phyloP scores from a whole-genome alignment of 129 eudicot species.

The Solidago caesia region DNA sequence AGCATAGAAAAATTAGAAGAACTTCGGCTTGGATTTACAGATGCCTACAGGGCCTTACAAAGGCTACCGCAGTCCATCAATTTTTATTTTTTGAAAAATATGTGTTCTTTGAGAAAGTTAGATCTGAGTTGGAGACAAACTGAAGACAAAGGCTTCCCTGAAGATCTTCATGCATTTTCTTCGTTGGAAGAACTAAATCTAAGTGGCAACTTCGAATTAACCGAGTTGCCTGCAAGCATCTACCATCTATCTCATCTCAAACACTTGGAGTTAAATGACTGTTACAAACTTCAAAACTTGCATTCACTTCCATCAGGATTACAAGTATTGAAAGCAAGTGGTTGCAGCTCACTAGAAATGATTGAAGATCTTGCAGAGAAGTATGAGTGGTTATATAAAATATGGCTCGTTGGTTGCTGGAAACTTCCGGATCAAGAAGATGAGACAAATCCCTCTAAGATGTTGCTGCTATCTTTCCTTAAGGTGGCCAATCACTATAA shows the following conservation, averaged over 20 bases:
- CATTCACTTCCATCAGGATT: conserved; percentile 2
- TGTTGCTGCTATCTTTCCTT: neutral
- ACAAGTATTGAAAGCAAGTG: neutral
- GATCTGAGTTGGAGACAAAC: neutral
- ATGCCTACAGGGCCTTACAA: neutral
- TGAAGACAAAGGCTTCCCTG: neutral
- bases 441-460: neutral
- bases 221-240: conserved; percentile 5
- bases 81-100: neutral
- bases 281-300: neutral
- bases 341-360: neutral
- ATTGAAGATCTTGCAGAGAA: conserved; percentile 9
- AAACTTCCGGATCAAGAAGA: conserved; percentile 15
- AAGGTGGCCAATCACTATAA: neutral
- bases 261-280: neutral
- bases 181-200: neutral
- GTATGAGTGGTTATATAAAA: neutral
- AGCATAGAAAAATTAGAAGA: neutral
- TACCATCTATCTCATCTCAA: conserved; percentile 10
- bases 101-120: conserved; percentile 2
- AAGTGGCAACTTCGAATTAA: neutral
- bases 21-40: neutral
- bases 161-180: neutral
- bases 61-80: neutral
- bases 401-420: conserved; percentile 1